phyloP scores from a whole-genome alignment of 129 eudicot species.

The Chrysanthemum makinoi region DNA sequence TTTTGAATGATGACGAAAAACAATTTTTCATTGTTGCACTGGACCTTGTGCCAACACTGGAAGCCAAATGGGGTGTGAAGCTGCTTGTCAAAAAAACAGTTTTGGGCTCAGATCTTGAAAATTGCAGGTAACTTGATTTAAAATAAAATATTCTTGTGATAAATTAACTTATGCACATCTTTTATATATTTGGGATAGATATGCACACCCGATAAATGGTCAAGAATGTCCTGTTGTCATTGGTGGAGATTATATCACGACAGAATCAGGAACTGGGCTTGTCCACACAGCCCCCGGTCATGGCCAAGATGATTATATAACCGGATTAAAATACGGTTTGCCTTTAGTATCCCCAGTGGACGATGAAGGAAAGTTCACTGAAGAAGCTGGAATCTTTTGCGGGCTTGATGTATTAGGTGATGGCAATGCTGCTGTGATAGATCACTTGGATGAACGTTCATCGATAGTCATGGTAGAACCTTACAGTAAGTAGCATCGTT shows the following conservation, averaged over 20 bases:
- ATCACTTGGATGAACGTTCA: too few relatives aligned
- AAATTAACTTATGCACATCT: too few relatives aligned
- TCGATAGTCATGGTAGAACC: too few relatives aligned
- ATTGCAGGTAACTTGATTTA: too few relatives aligned
- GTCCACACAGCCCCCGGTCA: conserved; percentile 99
- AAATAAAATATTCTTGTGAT: too few relatives aligned
- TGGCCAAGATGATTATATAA: conserved; percentile 91
- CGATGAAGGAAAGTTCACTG: conserved; percentile 35
- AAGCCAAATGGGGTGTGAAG: conserved; percentile 67
- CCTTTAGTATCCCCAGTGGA: conserved; percentile 88
- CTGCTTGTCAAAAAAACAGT: too few relatives aligned
- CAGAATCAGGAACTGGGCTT: conserved; percentile 98
- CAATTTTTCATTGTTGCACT: conserved; percentile 68
- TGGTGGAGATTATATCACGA: conserved; percentile 97
- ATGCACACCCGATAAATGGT: conserved; percentile 64
- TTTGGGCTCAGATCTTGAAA: too few relatives aligned
- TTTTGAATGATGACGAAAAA: conserved; percentile 48
- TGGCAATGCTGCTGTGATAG: too few relatives aligned
- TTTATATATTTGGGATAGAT: too few relatives aligned
- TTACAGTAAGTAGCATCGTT: too few relatives aligned
- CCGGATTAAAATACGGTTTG: conserved; percentile 88
- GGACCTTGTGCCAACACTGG: conserved; percentile 75
- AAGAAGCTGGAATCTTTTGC: too few relatives aligned
- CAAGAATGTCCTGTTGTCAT: conserved; percentile 93
- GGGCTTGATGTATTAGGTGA: too few relatives aligned